Evolutionary conservation across 192 early-diverging fungal species (phyloP).

Genomic region (Backusella mclennaniae): DNA sequence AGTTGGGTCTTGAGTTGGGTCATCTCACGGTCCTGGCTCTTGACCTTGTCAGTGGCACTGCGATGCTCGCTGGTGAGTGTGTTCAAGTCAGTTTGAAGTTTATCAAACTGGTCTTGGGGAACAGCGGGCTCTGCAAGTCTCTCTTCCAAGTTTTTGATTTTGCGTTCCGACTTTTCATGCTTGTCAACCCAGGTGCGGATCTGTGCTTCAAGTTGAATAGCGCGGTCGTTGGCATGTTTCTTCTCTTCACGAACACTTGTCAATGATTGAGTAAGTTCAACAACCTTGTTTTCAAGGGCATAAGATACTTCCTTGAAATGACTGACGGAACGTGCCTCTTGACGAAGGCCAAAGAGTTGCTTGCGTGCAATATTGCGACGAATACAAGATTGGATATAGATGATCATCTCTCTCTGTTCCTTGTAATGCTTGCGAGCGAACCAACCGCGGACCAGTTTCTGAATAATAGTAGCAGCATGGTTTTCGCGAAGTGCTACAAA

Average conservation of each 20-base stretch:
- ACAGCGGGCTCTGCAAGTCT: constrained; percentile 54
- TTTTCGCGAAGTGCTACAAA: constrained; percentile 59
- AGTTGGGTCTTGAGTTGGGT: constrained; percentile 51
- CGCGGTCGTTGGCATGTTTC: constrained; percentile 53
- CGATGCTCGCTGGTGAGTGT: constrained; percentile 60
- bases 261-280: constrained; percentile 86
- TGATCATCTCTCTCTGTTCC: constrained; percentile 52
- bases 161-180: constrained; percentile 62
- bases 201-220: constrained; percentile 63
- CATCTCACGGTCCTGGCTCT: constrained; percentile 63
- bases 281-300: constrained; percentile 94
- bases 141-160: constrained; percentile 48
- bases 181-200: constrained; percentile 68
- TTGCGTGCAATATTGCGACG: constrained; percentile 72
- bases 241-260: constrained; percentile 70
- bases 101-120: constrained; percentile 55
- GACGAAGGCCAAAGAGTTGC: constrained; percentile 67
- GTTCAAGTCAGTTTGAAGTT: constrained; percentile 48
- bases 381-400: constrained; percentile 80
- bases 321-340: constrained; percentile 85
- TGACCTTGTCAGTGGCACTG: constrained; percentile 51
- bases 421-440: constrained; percentile 60
- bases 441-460: constrained; percentile 69
- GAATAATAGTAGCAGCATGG: constrained; percentile 75
- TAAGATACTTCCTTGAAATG: constrained; percentile 95